A percentile compares a stretch with the other conserved stretches of the same genome.
Conservation (phyloP, 1,139 yeast species). For the Geotrichum aggregatum region DNA sequence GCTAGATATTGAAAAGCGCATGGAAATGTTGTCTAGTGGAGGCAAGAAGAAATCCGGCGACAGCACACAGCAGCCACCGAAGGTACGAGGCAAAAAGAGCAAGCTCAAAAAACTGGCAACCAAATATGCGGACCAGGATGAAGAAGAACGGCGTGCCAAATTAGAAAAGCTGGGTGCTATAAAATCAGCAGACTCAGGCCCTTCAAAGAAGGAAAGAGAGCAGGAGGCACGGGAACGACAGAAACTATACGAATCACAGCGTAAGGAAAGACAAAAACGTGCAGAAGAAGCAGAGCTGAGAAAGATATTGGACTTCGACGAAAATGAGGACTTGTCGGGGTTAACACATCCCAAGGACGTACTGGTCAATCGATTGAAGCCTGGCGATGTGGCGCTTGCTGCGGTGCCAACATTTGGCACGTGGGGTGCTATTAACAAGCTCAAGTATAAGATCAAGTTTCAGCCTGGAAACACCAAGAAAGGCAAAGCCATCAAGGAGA, state of each 20-base stretch:
- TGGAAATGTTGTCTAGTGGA: conserved; percentile 12
- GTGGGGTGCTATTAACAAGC: conserved; percentile 72
- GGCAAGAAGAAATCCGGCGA: conserved; percentile 2
- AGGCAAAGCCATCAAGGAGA: conserved; percentile 77
- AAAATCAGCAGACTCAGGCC: conserved; percentile 52
- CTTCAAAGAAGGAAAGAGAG: conserved; percentile 25
- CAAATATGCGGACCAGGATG: conserved; percentile 89
- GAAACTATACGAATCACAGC: conserved; percentile 31
- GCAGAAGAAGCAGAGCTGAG: conserved; percentile 51
- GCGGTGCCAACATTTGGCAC: conserved; percentile 91
- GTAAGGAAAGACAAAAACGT: conserved; percentile 40
- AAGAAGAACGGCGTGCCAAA: conserved; percentile 69
- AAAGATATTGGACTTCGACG: conserved; percentile 37
- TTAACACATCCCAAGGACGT: conserved; percentile 25
- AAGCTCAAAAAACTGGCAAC: conserved; percentile 76
- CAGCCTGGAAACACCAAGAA: conserved; percentile 86
- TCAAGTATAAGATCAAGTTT: conserved; percentile 77
- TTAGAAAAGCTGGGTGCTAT: conserved; percentile 82
- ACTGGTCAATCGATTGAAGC: conserved; percentile 29
- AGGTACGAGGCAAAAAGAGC: conserved; percentile 77
- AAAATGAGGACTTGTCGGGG: conserved; percentile 34
- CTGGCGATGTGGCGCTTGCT: conserved; percentile 47
- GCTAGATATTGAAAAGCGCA: conserved; percentile 7
- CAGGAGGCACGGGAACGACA: conserved; percentile 31
- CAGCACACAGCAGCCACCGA: conserved; percentile 28